phyloP scores from a whole-genome alignment of 257 asterid genomes.

The Forsythia suspensa region DNA sequence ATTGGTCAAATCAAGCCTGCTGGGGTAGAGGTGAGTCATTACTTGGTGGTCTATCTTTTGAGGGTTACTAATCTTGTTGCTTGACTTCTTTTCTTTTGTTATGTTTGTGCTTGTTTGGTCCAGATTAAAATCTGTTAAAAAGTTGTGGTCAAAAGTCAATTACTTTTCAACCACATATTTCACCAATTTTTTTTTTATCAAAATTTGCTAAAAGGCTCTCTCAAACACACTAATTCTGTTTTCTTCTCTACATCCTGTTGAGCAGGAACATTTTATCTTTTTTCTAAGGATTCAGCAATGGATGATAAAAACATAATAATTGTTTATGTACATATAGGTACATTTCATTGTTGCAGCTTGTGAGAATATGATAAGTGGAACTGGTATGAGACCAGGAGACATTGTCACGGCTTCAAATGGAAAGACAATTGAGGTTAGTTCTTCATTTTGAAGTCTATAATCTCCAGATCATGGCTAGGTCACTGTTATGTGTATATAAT shows the following conservation, averaged over 20 bases:
- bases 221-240: not conserved
- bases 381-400: conserved; percentile 74
- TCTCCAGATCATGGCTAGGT: not conserved
- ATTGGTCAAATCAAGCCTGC: conserved; percentile 91
- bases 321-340: conserved; percentile 35
- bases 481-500: not conserved
- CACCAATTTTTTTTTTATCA: too few relatives aligned
- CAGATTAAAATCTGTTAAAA: too few relatives aligned
- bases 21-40: conserved; percentile 77
- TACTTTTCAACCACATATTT: too few relatives aligned
- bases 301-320: conserved; percentile 2
- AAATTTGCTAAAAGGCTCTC: too few relatives aligned
- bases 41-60: not conserved
- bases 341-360: conserved; percentile 68
- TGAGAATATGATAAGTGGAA: conserved; percentile 71
- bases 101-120: too few relatives aligned
- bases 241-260: not conserved
- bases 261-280: not conserved
- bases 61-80: not conserved
- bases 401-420: conserved; percentile 65
- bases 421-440: conserved; percentile 60
- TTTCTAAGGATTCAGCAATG: not conserved
- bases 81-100: not conserved
- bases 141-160: too few relatives aligned
- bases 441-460: not conserved